phyloP scores from a whole-genome alignment of 495 filamentous ascomycete genomes.

The Darksidea phi region DNA sequence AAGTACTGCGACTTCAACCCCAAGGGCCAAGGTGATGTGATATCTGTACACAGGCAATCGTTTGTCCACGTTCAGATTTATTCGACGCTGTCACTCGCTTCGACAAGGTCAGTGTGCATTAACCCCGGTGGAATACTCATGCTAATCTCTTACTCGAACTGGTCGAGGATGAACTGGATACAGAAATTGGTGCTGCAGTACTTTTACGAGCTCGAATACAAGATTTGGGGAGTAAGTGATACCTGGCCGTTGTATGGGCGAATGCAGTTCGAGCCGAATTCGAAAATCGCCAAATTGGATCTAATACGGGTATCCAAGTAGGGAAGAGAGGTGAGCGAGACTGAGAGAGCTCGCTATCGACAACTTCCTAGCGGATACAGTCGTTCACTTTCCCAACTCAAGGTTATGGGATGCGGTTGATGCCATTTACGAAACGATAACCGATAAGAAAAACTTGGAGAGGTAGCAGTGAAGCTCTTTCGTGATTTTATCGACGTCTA shows the following conservation, averaged over 20 bases:
- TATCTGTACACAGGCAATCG: conserved; percentile 2
- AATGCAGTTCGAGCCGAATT: background rate
- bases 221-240: background rate
- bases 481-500: background rate
- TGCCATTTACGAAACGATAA: conserved; percentile 41
- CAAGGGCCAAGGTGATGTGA: background rate
- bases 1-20: conserved; percentile 4
- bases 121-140: background rate
- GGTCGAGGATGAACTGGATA: background rate
- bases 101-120: background rate
- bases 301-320: background rate
- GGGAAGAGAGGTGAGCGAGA: background rate
- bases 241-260: background rate
- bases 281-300: background rate
- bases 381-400: conserved; percentile 32
- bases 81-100: conserved; percentile 3
- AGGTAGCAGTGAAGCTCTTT: conserved; percentile 32
- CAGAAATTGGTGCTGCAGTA: background rate
- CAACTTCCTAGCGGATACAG: conserved; percentile 40
- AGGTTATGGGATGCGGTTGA: conserved; percentile 41
- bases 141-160: background rate
- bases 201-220: conserved; percentile 4
- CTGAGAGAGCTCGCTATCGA: conserved; percentile 43
- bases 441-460: conserved; percentile 40
- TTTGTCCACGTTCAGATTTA: background rate